Evolutionary conservation across 129 eudicot species (phyloP).

Genomic region (Arctium minus): DNA sequence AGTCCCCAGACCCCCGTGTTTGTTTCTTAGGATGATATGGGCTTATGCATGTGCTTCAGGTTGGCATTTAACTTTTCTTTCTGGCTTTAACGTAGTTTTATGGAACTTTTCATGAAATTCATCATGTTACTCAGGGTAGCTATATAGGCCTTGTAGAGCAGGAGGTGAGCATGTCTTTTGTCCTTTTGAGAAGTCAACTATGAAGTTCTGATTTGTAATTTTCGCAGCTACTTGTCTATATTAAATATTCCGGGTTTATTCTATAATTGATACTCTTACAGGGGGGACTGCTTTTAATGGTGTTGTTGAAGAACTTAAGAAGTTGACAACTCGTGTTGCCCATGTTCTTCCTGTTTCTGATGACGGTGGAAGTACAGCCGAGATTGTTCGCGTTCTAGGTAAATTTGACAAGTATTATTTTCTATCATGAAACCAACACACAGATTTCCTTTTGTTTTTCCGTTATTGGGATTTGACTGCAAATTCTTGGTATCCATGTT

Average conservation of each 20-base stretch:
- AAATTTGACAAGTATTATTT: background rate
- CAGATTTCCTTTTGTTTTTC: background rate
- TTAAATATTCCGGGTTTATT: background rate
- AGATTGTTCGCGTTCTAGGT: constrained; percentile 99
- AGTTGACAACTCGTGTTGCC: constrained; percentile 78
- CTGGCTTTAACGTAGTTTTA: too few relatives aligned
- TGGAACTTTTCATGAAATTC: too few relatives aligned
- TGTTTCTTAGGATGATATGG: too few relatives aligned
- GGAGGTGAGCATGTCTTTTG: background rate
- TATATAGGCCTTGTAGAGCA: background rate
- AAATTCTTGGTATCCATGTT: constrained; percentile 17
- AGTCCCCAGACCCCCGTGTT: too few relatives aligned
- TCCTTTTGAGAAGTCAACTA: background rate
- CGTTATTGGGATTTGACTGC: background rate
- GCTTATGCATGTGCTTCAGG: too few relatives aligned
- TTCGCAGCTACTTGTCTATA: background rate
- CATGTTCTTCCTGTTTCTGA: constrained; percentile 99
- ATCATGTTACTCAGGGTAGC: background rate
- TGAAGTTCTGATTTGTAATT: background rate
- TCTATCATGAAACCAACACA: background rate
- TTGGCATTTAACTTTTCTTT: too few relatives aligned
- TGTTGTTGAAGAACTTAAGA: constrained; percentile 92
- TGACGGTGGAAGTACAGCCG: constrained; percentile 99
- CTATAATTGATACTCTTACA: constrained; percentile 20
- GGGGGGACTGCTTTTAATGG: constrained; percentile 99